phyloP scores from a whole-genome alignment of 805 yeast genomes.

The Saccharomycopsis synnaedendra region DNA sequence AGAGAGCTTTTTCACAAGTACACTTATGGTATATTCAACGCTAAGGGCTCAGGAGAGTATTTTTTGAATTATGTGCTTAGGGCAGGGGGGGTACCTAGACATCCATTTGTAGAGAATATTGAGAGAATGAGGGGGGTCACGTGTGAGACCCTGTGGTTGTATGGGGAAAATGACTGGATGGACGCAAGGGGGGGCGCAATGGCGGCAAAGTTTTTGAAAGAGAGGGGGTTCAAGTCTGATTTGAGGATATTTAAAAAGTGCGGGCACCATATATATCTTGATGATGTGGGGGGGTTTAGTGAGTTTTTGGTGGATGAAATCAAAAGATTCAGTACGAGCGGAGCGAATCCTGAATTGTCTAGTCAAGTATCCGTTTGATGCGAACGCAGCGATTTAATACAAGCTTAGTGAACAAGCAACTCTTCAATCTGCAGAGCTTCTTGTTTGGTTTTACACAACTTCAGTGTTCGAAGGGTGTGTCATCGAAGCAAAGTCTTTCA shows the following conservation, averaged over 20 bases:
- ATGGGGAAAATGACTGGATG: conserved; percentile 76
- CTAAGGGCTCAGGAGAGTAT: conserved; percentile 89
- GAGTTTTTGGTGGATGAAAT: conserved; percentile 19
- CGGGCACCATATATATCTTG: conserved; percentile 76
- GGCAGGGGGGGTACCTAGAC: conserved; percentile 85
- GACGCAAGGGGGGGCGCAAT: conserved; percentile 30
- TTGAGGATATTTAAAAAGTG: conserved; percentile 38
- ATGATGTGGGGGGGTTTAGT: conserved; percentile 48
- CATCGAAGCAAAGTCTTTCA: no score
- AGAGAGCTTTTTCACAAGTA: conserved; percentile 57
- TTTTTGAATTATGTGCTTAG: conserved; percentile 73
- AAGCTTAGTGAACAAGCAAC: no score
- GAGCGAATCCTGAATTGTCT: no score
- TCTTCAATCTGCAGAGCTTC: no score
- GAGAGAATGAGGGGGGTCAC: conserved; percentile 36
- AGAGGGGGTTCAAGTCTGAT: conserved; percentile 20
- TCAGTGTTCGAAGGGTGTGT: no score
- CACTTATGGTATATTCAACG: conserved; percentile 74
- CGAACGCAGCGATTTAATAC: no score
- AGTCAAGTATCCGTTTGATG: no score
- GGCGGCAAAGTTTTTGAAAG: conserved; percentile 21
- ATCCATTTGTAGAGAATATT: conserved; percentile 42
- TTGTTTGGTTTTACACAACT: no score
- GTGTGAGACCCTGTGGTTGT: conserved; percentile 64
- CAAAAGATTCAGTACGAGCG: background rate